Evolutionary conservation across 2,329 filamentous ascomycete species (phyloP).

Genomic region (Celoporthe dispersa): DNA sequence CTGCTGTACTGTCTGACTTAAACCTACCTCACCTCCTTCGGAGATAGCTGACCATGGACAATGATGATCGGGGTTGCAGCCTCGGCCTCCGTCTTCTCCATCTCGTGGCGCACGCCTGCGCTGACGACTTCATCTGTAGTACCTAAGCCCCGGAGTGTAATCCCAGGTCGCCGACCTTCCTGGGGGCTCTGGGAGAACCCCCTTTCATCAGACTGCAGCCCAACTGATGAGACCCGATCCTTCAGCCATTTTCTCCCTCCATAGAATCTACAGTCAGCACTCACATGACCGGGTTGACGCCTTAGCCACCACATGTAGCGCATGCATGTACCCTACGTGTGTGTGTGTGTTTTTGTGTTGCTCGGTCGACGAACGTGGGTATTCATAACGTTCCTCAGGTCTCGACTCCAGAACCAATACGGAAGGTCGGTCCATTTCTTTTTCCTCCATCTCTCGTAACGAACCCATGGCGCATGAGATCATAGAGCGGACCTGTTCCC

Average conservation of each 20-base stretch:
- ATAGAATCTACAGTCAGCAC: neutral
- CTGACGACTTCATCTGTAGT: neutral
- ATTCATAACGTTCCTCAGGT: neutral
- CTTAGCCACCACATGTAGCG: neutral
- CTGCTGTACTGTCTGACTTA: neutral
- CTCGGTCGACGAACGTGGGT: neutral
- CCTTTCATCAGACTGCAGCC: neutral
- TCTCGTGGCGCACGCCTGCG: neutral
- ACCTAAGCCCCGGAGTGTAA: neutral
- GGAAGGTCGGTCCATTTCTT: neutral
- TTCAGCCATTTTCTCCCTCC: neutral
- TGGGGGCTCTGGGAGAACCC: neutral
- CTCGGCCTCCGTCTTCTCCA: neutral
- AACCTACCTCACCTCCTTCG: neutral
- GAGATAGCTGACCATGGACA: neutral
- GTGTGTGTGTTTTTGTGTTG: neutral
- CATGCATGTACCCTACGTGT: neutral
- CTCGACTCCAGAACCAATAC: neutral
- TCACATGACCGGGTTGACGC: neutral
- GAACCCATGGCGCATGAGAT: conserved; percentile 3
- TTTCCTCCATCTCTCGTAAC: neutral
- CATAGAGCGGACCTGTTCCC: neutral
- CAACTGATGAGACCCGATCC: neutral
- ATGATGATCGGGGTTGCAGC: neutral
- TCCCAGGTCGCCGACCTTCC: neutral